These are phyloP conservation scores for Sphagnum fallax DNA, from an alignment of 228 moss, liverwort and hornwort species.

Conservation along the genomic window DNA sequence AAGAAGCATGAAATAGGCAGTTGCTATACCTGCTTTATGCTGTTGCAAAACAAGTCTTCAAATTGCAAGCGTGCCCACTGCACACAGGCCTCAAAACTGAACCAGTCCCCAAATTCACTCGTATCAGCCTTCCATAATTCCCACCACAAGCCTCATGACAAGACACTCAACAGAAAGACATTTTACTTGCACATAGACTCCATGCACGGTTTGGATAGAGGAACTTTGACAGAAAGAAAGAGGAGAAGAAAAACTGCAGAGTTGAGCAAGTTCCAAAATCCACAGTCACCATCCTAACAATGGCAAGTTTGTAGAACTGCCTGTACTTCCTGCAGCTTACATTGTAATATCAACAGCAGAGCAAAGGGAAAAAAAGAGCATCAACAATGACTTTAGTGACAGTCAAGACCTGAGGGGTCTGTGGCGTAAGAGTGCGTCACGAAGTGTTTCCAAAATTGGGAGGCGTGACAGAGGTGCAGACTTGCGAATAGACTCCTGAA, in stretches of 20 bases:
- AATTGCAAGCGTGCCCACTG: constrained; percentile 99
- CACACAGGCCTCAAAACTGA: constrained; percentile 92
- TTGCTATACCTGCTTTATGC: constrained; percentile 69
- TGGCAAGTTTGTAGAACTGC: neutral
- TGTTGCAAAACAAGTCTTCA: constrained; percentile 86
- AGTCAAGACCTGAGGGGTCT: constrained; percentile 62
- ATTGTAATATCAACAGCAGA: too few relatives aligned
- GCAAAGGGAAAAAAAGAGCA: too few relatives aligned
- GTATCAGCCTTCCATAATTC: neutral
- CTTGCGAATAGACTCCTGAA: constrained; percentile 86
- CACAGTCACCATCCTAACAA: neutral
- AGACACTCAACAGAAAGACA: neutral
- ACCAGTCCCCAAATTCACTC: constrained; percentile 2
- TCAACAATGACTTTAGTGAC: too few relatives aligned
- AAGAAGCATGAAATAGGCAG: neutral
- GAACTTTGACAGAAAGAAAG: too few relatives aligned
- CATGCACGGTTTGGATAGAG: too few relatives aligned
- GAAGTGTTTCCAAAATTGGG: constrained; percentile 82
- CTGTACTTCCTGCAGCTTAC: neutral
- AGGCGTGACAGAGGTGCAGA: constrained; percentile 79
- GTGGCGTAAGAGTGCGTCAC: constrained; percentile 88
- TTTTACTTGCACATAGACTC: neutral
- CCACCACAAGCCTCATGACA: neutral
- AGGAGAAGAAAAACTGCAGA: neutral
- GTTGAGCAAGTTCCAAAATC: neutral